These are phyloP conservation scores for Kentomonas sorsogonicus DNA, from an alignment of 208 protist genomes.

Conservation along the genomic window DNA sequence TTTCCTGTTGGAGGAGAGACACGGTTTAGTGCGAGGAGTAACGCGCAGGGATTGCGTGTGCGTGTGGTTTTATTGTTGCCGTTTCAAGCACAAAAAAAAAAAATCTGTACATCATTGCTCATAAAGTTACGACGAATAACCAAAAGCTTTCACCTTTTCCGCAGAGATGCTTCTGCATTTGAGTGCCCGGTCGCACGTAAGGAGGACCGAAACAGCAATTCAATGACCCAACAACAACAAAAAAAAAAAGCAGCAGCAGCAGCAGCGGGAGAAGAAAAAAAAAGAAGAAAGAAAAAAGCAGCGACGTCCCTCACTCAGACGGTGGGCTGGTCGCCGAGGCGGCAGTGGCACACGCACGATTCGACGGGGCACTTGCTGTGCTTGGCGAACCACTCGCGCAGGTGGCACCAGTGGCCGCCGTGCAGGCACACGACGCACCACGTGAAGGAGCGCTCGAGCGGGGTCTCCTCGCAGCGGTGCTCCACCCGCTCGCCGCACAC, in stretches of 20 bases:
- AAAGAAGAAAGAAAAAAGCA: conserved; percentile 6
- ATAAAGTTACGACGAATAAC: no score
- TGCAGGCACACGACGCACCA: conserved; percentile 89
- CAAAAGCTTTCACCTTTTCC: no score
- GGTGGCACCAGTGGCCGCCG: conserved; percentile 76
- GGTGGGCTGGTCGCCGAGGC: conserved; percentile 13
- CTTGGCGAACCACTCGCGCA: conserved; percentile 82
- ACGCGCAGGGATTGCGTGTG: no score
- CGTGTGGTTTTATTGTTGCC: not conserved
- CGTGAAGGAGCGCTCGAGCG: conserved; percentile 52
- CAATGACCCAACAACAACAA: no score
- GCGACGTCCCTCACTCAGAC: not conserved
- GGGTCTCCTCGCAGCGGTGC: conserved; percentile 28
- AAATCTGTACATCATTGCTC: no score
- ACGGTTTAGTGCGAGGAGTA: no score
- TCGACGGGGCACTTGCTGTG: conserved; percentile 80
- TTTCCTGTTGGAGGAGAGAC: no score
- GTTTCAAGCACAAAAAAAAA: conserved; percentile 6
- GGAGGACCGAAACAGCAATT: no score
- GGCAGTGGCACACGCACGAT: conserved; percentile 74
- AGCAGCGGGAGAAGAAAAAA: conserved; percentile 2
- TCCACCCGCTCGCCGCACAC: conserved; percentile 75
- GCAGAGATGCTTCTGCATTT: no score
- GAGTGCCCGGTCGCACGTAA: no score
- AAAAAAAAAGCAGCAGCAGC: conserved; percentile 8